Base-by-base conservation (phyloP, 345 rosid genomes). In the Eucalyptus sp. region DNA sequence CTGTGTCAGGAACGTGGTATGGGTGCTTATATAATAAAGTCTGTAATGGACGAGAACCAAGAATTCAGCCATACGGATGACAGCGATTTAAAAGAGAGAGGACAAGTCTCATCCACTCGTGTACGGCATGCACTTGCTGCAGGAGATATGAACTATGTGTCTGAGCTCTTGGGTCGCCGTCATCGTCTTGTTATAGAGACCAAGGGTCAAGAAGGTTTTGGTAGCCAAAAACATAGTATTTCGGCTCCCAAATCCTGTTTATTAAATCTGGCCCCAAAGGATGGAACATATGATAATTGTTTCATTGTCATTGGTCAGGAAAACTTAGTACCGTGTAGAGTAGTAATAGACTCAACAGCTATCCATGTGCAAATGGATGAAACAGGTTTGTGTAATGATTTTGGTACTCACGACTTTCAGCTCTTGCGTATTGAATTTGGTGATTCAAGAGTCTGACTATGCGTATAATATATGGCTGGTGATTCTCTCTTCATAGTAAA, bases 21-120 rank as follows among this genome's bases (percentile, higher is more conserved):
- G 58, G 90, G 92, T 86, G 94, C 99, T 50, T 92, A 91, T 92
- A 95, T 98, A 87, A 94, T 97, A 90, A 93, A 92, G 46, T 94
- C 99, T 54, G 98, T 98, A 41, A 97, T 97, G 99, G 99, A 98
- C 96, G 95, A 91, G 92, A 93, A 94, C 84, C 94, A 94, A 90
- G 95, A 89, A 83, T 90, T 91, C 20, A 89, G 85, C 90, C 91
- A 92, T 88, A 83, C 88, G 87, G 89, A 88, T 41, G 41, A 87
- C 83, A 92, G 64, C 49, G 94, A 95, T 91, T 88, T 87, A 49
- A 96, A 97, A 90, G 98, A 98, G 88, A 96, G 91, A 93, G 99
- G 99, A 29, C 99, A 98, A 86, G 99, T 98, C 29, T 96, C 99
- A 49, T 97, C 99, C 50, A 98, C 99, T 37, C 97, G 98, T 81